phyloP scores from a whole-genome alignment of 345 rosid species.

The Trapa incisa region DNA sequence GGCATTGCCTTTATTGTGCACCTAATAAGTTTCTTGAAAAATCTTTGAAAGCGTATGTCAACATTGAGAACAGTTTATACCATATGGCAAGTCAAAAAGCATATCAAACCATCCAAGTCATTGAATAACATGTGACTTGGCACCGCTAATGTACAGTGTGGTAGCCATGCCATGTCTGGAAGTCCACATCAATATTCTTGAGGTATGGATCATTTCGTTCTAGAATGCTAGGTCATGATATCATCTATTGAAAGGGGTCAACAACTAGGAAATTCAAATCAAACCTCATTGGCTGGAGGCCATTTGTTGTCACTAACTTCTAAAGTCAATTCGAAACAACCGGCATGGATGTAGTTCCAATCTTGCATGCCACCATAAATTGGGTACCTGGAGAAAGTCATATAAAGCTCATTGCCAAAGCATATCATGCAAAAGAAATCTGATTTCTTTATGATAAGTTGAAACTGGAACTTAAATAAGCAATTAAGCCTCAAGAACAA shows the following conservation, averaged over 20 bases:
- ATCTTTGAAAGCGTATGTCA: not conserved
- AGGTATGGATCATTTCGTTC: not conserved
- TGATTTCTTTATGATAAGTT: not conserved
- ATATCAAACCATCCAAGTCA: no score
- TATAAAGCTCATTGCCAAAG: conserved; percentile 5
- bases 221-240: not conserved
- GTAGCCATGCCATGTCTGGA: not conserved
- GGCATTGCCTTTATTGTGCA: not conserved
- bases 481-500: not conserved
- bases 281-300: conserved; percentile 81
- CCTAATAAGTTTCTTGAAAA: not conserved
- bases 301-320: conserved; percentile 90
- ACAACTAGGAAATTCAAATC: not conserved
- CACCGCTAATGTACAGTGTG: not conserved
- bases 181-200: not conserved
- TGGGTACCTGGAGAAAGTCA: conserved; percentile 62
- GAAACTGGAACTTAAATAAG: not conserved
- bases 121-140: not conserved
- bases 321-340: conserved; percentile 92
- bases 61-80: not conserved
- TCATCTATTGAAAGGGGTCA: not conserved
- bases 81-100: not conserved
- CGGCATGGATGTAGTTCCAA: conserved; percentile 93
- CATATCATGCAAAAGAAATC: conserved; percentile 6
- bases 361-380: conserved; percentile 99